phyloP scores from a whole-genome alignment of 805 yeast species.

The Saccharomycopsis babjevae region DNA sequence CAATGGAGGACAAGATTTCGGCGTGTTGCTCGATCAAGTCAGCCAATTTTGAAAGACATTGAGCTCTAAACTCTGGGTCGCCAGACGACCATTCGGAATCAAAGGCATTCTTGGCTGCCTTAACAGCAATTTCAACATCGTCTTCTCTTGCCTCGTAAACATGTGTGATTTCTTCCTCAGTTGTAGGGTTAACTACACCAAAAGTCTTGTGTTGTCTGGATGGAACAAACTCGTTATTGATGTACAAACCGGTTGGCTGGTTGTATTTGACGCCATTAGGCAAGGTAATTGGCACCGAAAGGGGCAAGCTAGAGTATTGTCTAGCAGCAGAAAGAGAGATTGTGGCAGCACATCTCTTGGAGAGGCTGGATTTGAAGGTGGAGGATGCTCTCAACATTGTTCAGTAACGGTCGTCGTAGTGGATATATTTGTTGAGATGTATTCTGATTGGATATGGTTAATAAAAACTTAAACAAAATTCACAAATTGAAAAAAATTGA shows the following conservation, averaged over 20 bases:
- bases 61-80: conserved; percentile 49
- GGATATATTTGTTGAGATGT: too few species aligned
- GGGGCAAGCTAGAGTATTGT: conserved; percentile 29
- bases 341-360: neutral
- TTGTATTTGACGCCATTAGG: conserved; percentile 59
- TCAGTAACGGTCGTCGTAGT: too few species aligned
- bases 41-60: conserved; percentile 48
- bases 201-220: conserved; percentile 49
- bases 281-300: conserved; percentile 40
- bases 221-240: conserved; percentile 69
- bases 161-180: conserved; percentile 49
- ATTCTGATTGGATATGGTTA: too few species aligned
- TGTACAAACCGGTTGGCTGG: conserved; percentile 84
- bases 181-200: conserved; percentile 45
- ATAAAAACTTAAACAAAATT: too few species aligned
- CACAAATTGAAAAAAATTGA: too few species aligned
- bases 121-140: conserved; percentile 63
- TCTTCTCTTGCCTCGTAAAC: conserved; percentile 49
- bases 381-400: conserved; percentile 16
- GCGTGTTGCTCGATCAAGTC: conserved; percentile 55
- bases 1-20: conserved; percentile 58
- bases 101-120: conserved; percentile 57
- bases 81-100: conserved; percentile 44
- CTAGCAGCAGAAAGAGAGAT: conserved; percentile 8
- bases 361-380: neutral